phyloP scores from a whole-genome alignment of 2,329 filamentous ascomycete species.

The Sphaceloma murrayae region DNA sequence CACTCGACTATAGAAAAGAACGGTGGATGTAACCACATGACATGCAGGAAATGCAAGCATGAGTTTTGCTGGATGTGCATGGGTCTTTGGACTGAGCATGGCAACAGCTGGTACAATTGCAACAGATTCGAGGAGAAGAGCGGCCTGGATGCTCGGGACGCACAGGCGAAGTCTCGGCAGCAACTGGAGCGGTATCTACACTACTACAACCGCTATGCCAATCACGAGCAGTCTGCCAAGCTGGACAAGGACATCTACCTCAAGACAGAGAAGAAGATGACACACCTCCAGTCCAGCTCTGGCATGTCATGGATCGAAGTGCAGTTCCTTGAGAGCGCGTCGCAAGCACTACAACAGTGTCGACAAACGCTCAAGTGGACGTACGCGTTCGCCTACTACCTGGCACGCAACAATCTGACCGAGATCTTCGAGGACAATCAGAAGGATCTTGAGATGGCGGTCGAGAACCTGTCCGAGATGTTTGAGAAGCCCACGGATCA shows the following conservation, averaged over 20 bases:
- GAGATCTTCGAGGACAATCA: slow-evolving; percentile 99
- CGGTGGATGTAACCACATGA: slow-evolving; percentile 96
- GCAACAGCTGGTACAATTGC: slow-evolving; percentile 99
- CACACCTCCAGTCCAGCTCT: slow-evolving; percentile 82
- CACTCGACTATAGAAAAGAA: slow-evolving; percentile 99
- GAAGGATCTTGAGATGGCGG: slow-evolving; percentile 93
- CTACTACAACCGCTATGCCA: slow-evolving; percentile 98
- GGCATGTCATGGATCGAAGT: slow-evolving; percentile 99
- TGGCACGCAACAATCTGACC: slow-evolving; percentile 89
- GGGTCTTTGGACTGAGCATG: slow-evolving; percentile 97
- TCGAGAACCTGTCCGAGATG: slow-evolving; percentile 96
- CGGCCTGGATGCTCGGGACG: slow-evolving; percentile 78
- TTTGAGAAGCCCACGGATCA: slow-evolving; percentile 95
- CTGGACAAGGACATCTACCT: slow-evolving; percentile 91
- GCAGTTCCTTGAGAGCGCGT: slow-evolving; percentile 88
- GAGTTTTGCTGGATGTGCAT: slow-evolving; percentile 99
- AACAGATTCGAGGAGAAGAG: slow-evolving; percentile 96
- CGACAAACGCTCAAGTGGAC: slow-evolving; percentile 99
- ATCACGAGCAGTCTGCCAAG: slow-evolving; percentile 95
- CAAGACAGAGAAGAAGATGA: slow-evolving; percentile 99
- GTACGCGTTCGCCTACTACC: slow-evolving; percentile 95
- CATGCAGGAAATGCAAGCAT: slow-evolving; percentile 87
- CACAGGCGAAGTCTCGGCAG: slow-evolving; percentile 80
- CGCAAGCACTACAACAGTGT: slow-evolving; percentile 87
- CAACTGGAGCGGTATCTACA: slow-evolving; percentile 94